Conservation (phyloP, 805 yeast genomes). For the Maudiozyma saulgeensis region DNA sequence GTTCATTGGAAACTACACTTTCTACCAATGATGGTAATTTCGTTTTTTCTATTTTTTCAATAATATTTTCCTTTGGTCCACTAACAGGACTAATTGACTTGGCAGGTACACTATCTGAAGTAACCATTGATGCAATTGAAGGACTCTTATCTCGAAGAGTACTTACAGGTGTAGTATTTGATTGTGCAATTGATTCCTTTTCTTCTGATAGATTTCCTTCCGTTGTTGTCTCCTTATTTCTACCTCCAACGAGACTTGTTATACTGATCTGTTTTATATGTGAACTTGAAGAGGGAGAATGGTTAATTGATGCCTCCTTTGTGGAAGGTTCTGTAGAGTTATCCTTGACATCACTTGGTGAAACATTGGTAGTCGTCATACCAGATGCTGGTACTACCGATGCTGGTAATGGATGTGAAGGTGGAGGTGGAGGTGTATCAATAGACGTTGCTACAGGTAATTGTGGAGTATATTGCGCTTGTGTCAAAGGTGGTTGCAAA, state of each 20-base stretch:
- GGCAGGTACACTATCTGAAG: not conserved
- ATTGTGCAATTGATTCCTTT: not conserved
- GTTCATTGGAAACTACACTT: not conserved
- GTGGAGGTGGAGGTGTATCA: not conserved
- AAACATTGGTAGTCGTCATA: not conserved
- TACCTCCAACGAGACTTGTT: not conserved
- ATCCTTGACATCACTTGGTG: not conserved
- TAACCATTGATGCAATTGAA: not conserved
- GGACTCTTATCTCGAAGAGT: not conserved
- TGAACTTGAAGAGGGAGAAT: not conserved
- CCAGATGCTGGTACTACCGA: not conserved
- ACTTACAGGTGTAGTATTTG: not conserved
- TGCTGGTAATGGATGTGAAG: not conserved
- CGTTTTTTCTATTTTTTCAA: not conserved
- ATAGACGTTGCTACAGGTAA: too few relatives aligned
- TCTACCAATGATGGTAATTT: not conserved
- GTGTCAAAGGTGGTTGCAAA: too few relatives aligned
- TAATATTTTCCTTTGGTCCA: too few relatives aligned
- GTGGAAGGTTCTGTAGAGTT: not conserved
- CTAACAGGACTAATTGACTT: too few relatives aligned
- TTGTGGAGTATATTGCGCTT: too few relatives aligned
- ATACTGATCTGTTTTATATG: not conserved
- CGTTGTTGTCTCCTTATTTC: not conserved
- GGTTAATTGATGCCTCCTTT: not conserved
- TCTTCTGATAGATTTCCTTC: not conserved